phyloP scores from a whole-genome alignment of 2,329 filamentous ascomycete genomes.

The Colletotrichum spinosum region DNA sequence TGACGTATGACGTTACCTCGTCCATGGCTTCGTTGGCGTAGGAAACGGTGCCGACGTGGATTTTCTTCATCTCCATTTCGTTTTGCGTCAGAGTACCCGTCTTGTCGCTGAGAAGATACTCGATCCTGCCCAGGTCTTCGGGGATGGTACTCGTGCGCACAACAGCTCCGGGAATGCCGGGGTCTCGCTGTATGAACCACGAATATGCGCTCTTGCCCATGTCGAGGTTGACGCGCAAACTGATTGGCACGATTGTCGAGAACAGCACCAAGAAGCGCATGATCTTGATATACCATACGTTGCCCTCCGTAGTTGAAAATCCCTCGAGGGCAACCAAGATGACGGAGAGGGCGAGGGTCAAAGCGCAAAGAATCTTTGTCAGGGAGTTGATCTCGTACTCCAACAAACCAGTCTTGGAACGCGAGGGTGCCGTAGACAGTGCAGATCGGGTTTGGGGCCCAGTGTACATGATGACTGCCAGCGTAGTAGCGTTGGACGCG shows the following conservation, averaged over 20 bases:
- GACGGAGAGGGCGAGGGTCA: constrained; percentile 88
- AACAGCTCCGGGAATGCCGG: constrained; percentile 89
- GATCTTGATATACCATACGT: constrained; percentile 93
- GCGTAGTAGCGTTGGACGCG: constrained; percentile 88
- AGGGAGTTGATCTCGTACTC: constrained; percentile 98
- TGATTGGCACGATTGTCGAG: constrained; percentile 99
- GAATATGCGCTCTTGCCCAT: constrained; percentile 98
- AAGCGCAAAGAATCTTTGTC: constrained; percentile 92
- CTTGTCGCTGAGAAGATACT: constrained; percentile 96
- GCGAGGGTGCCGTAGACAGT: constrained; percentile 88
- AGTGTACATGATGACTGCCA: constrained; percentile 94
- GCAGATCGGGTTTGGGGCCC: constrained; percentile 94
- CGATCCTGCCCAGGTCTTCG: constrained; percentile 93
- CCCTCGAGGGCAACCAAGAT: constrained; percentile 89
- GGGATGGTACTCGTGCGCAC: constrained; percentile 98
- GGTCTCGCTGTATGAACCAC: constrained; percentile 92
- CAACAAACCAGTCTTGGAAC: constrained; percentile 92
- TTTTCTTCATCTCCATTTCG: constrained; percentile 99
- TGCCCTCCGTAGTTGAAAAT: constrained; percentile 74
- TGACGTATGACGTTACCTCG: constrained; percentile 88
- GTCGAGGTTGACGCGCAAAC: constrained; percentile 94
- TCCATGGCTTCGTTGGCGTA: constrained; percentile 99
- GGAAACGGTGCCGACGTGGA: constrained; percentile 96
- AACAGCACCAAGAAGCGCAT: constrained; percentile 98
- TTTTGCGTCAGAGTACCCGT: constrained; percentile 98